phyloP scores from a whole-genome alignment of 192 early-diverging fungal genomes.

The Coemansia sp. region DNA sequence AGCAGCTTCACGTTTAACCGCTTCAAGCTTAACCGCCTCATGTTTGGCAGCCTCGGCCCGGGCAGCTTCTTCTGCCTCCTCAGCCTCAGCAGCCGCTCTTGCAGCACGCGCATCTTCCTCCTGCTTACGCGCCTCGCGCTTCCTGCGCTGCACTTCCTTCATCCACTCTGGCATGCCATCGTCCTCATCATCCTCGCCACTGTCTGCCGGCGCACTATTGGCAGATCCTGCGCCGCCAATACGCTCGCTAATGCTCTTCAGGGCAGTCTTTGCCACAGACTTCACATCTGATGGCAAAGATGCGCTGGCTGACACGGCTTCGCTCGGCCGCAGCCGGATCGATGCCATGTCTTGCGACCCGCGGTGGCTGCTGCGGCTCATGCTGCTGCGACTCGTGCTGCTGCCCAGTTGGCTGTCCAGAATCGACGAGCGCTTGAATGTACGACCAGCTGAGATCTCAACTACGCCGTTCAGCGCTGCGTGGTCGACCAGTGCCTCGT shows the following conservation, averaged over 20 bases:
- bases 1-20: not conserved
- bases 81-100: constrained; percentile 15
- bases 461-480: constrained; percentile 16
- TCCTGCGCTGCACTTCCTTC: constrained; percentile 51
- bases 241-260: constrained; percentile 43
- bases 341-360: constrained; percentile 21
- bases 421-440: constrained; percentile 33
- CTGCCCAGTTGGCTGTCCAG: constrained; percentile 18
- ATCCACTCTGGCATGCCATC: constrained; percentile 37
- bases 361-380: constrained; percentile 14
- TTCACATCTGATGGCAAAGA: not conserved
- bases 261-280: constrained; percentile 20
- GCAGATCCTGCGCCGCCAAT: constrained; percentile 14
- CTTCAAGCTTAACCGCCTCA: not conserved
- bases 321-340: constrained; percentile 49
- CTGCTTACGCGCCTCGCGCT: constrained; percentile 37
- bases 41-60: not conserved
- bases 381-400: constrained; percentile 5
- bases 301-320: constrained; percentile 5
- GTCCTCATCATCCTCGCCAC: constrained; percentile 8
- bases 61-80: not conserved
- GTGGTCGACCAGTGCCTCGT: constrained; percentile 1
- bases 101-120: constrained; percentile 21
- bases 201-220: constrained; percentile 1
- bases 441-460: constrained; percentile 32